Percentiles rank a stretch among this genome's conserved stretches.
Conservation (phyloP, 2,329 filamentous ascomycete genomes). For the Fusarium abutilonis region DNA sequence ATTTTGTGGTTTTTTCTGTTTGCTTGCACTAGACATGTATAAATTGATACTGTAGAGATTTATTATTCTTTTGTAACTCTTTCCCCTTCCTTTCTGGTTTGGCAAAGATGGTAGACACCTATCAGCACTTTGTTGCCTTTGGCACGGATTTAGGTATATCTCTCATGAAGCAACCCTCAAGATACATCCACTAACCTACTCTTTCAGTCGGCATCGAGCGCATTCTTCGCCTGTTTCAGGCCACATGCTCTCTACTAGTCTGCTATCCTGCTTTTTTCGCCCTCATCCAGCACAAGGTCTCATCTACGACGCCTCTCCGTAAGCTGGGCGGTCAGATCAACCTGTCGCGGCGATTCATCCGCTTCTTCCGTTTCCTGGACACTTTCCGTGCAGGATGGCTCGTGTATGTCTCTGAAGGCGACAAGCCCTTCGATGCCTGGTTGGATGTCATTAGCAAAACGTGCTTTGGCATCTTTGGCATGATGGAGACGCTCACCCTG, state of each 20-base stretch:
- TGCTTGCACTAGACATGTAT: conserved; percentile 23
- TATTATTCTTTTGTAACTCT: not conserved
- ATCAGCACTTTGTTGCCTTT: conserved; percentile 55
- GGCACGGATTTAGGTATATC: conserved; percentile 58
- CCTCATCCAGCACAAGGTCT: conserved; percentile 46
- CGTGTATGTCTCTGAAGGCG: conserved; percentile 49
- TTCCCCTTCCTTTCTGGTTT: not conserved
- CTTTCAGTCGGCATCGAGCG: conserved; percentile 68
- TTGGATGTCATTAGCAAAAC: conserved; percentile 67
- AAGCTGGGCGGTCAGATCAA: conserved; percentile 56
- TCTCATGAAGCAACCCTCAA: conserved; percentile 17
- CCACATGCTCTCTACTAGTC: conserved; percentile 59
- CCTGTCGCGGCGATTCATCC: conserved; percentile 68
- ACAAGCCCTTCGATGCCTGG: conserved; percentile 51
- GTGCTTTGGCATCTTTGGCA: conserved; percentile 72
- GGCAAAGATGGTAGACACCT: conserved; percentile 42
- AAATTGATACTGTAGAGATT: not conserved
- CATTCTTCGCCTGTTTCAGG: conserved; percentile 66
- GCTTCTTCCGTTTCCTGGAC: conserved; percentile 74
- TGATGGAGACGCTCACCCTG: conserved; percentile 72
- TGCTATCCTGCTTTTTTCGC: conserved; percentile 56
- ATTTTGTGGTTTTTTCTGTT: conserved; percentile 13
- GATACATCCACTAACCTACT: conserved; percentile 18
- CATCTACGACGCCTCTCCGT: conserved; percentile 49
- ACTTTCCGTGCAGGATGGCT: conserved; percentile 63